Conservation (phyloP, 2,329 filamentous ascomycete genomes). For the Claviceps sorghi region DNA sequence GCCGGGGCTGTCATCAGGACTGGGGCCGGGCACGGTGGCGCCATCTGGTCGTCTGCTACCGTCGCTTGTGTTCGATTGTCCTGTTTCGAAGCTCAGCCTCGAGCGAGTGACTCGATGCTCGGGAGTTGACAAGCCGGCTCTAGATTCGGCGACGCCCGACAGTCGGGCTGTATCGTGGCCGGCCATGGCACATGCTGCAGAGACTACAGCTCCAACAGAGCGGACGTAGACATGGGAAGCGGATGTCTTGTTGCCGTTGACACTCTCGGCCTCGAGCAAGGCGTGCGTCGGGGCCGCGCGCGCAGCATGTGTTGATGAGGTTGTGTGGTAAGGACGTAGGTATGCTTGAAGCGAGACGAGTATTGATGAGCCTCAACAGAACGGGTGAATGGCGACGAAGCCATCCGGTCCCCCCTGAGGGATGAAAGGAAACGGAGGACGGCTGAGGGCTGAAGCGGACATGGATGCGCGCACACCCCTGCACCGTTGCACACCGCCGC, state of each 20-base stretch:
- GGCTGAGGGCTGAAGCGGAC: not conserved
- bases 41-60: not conserved
- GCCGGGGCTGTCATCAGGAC: slow-evolving; percentile 8
- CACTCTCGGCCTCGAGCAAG: not conserved
- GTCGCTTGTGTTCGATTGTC: slow-evolving; percentile 24
- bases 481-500: not conserved
- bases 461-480: not conserved
- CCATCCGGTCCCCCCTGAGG: no score
- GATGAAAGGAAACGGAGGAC: not conserved
- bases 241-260: not conserved
- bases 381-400: not conserved
- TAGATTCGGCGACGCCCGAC: slow-evolving; percentile 5
- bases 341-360: not conserved
- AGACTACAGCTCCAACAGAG: not conserved
- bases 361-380: not conserved
- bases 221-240: slow-evolving; percentile 1
- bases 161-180: slow-evolving; percentile 9
- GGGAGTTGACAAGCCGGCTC: slow-evolving; percentile 5
- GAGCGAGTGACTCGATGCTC: slow-evolving; percentile 6
- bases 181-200: slow-evolving; percentile 13
- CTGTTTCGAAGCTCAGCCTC: slow-evolving; percentile 24
- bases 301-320: not conserved
- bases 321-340: not conserved
- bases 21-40: slow-evolving; percentile 13
- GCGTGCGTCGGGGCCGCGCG: not conserved